Evolutionary conservation across 768 basidiomycete species (phyloP).

Genomic region (Trametes coccinea): DNA sequence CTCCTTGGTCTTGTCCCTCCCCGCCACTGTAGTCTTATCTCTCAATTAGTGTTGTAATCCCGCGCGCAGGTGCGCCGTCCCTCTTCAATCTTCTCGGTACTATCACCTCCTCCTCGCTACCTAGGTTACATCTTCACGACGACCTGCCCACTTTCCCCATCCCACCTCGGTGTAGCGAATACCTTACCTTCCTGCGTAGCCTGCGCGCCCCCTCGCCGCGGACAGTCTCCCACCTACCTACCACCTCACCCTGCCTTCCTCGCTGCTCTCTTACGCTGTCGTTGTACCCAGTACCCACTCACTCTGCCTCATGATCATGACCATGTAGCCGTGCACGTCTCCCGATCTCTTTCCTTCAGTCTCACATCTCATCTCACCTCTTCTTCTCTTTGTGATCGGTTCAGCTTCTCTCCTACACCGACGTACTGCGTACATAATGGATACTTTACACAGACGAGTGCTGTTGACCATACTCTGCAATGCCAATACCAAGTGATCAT

Average conservation of each 20-base stretch:
- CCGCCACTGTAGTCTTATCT: slow-evolving; percentile 24
- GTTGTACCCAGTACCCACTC: slow-evolving; percentile 18
- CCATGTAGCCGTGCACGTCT: slow-evolving; percentile 24
- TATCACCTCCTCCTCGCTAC: neutral
- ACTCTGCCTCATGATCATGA: slow-evolving; percentile 20
- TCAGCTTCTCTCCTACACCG: neutral
- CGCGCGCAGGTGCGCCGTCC: slow-evolving; percentile 19
- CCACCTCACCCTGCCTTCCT: slow-evolving; percentile 8
- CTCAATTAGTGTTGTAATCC: slow-evolving; percentile 23
- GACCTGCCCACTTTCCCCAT: neutral
- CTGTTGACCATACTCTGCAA: neutral
- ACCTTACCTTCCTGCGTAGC: slow-evolving; percentile 12
- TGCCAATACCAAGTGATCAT: neutral
- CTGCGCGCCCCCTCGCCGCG: neutral
- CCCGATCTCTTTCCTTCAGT: slow-evolving; percentile 1
- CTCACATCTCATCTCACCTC: neutral
- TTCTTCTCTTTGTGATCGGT: neutral
- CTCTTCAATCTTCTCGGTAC: neutral
- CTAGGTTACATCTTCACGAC: neutral
- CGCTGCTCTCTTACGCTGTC: slow-evolving; percentile 27
- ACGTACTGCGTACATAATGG: slow-evolving; percentile 23
- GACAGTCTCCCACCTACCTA: slow-evolving; percentile 10
- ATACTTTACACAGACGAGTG: slow-evolving; percentile 3
- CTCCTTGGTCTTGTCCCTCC: neutral
- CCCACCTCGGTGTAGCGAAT: slow-evolving; percentile 8